Conservation (phyloP, 2,329 filamentous ascomycete species). For the Xylaria sp. region DNA sequence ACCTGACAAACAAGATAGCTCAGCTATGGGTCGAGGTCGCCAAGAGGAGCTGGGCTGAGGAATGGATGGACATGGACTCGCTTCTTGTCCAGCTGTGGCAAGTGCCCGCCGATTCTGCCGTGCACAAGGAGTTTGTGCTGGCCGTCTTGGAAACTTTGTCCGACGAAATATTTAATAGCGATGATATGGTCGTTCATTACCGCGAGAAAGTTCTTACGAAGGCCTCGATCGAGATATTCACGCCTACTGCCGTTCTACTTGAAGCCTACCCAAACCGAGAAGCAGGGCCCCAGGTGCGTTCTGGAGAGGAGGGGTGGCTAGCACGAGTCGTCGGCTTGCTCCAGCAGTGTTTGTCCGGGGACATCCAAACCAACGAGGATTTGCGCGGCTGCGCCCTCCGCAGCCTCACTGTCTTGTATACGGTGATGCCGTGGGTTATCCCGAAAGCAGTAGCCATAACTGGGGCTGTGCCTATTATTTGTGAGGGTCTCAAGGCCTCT, state of each 20-base stretch:
- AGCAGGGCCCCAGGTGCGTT: slow-evolving; percentile 70
- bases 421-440: slow-evolving; percentile 85
- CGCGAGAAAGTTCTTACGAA: slow-evolving; percentile 85
- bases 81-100: slow-evolving; percentile 85
- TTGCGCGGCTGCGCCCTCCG: slow-evolving; percentile 75
- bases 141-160: slow-evolving; percentile 89
- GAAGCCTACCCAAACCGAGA: slow-evolving; percentile 79
- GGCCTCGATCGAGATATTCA: slow-evolving; percentile 92
- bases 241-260: slow-evolving; percentile 73
- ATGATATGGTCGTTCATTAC: slow-evolving; percentile 84
- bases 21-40: slow-evolving; percentile 95
- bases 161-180: slow-evolving; percentile 90
- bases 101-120: slow-evolving; percentile 61
- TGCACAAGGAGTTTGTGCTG: slow-evolving; percentile 84
- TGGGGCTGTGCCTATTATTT: slow-evolving; percentile 72
- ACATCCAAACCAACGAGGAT: slow-evolving; percentile 68
- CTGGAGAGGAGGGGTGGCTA: slow-evolving; percentile 86
- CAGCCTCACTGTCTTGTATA: slow-evolving; percentile 76
- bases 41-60: slow-evolving; percentile 88
- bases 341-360: slow-evolving; percentile 70
- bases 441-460: slow-evolving; percentile 78
- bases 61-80: slow-evolving; percentile 95
- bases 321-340: slow-evolving; percentile 76
- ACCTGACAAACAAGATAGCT: slow-evolving; percentile 90
- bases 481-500: slow-evolving; percentile 70